Evolutionary conservation across 2,329 filamentous ascomycete genomes (phyloP).

Genomic region (Fusarium sp.): DNA sequence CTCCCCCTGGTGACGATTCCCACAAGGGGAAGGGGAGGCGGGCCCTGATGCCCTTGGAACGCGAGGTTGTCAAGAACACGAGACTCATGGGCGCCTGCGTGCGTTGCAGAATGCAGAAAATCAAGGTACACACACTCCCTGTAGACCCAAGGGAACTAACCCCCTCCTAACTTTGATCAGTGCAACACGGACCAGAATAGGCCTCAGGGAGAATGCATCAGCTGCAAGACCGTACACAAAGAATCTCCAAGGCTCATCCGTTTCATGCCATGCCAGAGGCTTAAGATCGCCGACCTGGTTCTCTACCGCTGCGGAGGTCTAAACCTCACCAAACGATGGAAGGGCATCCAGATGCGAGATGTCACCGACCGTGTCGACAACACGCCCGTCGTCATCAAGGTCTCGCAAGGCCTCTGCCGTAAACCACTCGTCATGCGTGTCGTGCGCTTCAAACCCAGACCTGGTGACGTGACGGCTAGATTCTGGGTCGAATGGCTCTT

Average conservation of each 20-base stretch:
- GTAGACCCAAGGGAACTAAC: background rate
- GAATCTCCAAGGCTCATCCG: constrained; percentile 62
- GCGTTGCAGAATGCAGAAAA: constrained; percentile 40
- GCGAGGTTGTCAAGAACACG: constrained; percentile 1
- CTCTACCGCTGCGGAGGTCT: constrained; percentile 59
- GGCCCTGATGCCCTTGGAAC: background rate
- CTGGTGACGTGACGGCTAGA: constrained; percentile 54
- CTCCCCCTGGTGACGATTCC: background rate
- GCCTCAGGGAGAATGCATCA: constrained; percentile 52
- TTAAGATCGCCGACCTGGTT: constrained; percentile 55
- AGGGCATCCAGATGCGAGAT: constrained; percentile 55
- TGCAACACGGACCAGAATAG: constrained; percentile 51
- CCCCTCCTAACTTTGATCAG: constrained; percentile 42
- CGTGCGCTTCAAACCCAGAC: constrained; percentile 53
- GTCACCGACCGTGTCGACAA: constrained; percentile 51
- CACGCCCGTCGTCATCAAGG: constrained; percentile 49
- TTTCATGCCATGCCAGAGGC: constrained; percentile 57
- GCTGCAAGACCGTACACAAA: constrained; percentile 53
- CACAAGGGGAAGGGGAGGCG: background rate
- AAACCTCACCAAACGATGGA: constrained; percentile 58
- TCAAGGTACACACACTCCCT: constrained; percentile 24
- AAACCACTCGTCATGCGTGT: constrained; percentile 55
- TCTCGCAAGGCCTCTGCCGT: constrained; percentile 54
- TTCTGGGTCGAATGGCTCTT: constrained; percentile 51
- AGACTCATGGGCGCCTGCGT: constrained; percentile 27